Base-by-base conservation (phyloP, 1,284 basidiomycete species). In the Papiliotrema terrestris region DNA sequence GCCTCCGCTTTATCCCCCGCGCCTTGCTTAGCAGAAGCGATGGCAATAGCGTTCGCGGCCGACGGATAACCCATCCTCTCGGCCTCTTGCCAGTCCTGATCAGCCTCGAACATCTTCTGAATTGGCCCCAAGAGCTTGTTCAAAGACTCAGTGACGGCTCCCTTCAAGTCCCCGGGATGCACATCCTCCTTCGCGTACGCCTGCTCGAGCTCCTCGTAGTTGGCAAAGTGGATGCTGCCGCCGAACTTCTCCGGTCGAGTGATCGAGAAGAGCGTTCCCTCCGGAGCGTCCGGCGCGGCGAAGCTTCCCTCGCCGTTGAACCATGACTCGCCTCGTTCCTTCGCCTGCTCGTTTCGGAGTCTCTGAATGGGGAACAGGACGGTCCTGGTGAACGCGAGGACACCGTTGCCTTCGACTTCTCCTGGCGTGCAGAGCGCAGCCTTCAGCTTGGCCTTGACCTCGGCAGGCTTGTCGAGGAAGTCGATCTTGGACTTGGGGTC, bases 401-500 rank as follows among this genome's bases (percentile, higher is more conserved):
- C 81, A 37, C 95, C 95, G 74, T 99, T 99, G 32, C 88, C 90
- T 49, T 86, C 83, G 36, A 87, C 80, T 67, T 89, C 92, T n/a
- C 94, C 94, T 61, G 94, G 91, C 61, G 93, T 90, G 73, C 95
- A 98, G 69, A 96, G 89, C 0, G 96, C 95, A 41, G 82, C 82
- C 75, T 91, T 93, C 77, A 98, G 86, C 80, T 98, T 98, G 76
- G 86, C 86, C 68, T 87, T 85, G 51, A 98, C 83, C 32, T 83
- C 83, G 43, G 89, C 87, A 0, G 94, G 86, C 15, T 85, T 75
- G 78, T 98, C 95, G 62, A 98, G 85, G 78, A 98, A 94, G 79
- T 98, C 95, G 74, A 98, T 97, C 78, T 98, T 99, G 61, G 88
- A 91, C 74, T 94, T 89, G 26, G 91, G 88, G 69, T 98, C 95